Conservation (phyloP, 495 filamentous ascomycete genomes). For the Penicillium cinerascens region DNA sequence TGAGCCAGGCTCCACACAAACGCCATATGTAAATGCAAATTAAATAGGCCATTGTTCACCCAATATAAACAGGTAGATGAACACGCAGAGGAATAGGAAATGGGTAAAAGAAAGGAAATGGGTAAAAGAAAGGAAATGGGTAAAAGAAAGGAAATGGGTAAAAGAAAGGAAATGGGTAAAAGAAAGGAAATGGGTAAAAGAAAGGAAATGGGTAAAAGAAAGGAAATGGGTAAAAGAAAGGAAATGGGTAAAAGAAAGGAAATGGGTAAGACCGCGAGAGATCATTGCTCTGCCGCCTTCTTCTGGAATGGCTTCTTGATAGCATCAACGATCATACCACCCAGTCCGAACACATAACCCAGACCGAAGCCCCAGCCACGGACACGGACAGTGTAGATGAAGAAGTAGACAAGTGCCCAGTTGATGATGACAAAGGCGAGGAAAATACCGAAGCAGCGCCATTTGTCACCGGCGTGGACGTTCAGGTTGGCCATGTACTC, state of each 20-base stretch:
- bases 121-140: background rate
- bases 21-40: slow-evolving; percentile 30
- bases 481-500: slow-evolving; percentile 70
- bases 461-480: slow-evolving; percentile 61
- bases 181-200: background rate
- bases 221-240: background rate
- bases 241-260: background rate
- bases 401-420: slow-evolving; percentile 79
- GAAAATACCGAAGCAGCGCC: slow-evolving; percentile 78
- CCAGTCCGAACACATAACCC: slow-evolving; percentile 49
- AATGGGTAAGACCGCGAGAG: background rate
- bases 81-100: background rate
- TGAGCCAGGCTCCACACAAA: background rate
- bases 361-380: slow-evolving; percentile 72
- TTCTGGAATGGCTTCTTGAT: slow-evolving; percentile 42
- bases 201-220: background rate
- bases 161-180: background rate
- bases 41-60: slow-evolving; percentile 8
- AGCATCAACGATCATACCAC: slow-evolving; percentile 44
- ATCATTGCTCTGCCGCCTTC: slow-evolving; percentile 13
- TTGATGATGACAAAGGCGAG: slow-evolving; percentile 72
- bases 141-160: background rate
- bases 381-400: slow-evolving; percentile 74
- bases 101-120: background rate
- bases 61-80: background rate